Evolutionary conservation across 768 basidiomycete genomes (phyloP), one percentile per base, ranked within the genome.

Genomic region (Russula foetens): DNA sequence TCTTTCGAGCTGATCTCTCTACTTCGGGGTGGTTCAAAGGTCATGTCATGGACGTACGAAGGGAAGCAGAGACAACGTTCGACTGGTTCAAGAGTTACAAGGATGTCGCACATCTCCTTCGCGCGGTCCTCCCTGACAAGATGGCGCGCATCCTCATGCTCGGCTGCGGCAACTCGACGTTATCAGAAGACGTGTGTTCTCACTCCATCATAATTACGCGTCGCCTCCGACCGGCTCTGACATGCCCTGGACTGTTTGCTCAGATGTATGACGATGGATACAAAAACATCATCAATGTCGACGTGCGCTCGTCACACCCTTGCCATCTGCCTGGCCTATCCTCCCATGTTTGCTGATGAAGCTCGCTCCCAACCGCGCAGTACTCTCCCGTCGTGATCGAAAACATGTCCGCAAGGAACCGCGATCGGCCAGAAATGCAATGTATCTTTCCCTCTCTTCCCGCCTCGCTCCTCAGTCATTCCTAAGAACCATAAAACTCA

Each of bases 241-340:
- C 14, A 7, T n/a, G 8, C n/a, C n/a, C n/a, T n/a, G n/a, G 31
- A 33, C 31, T 4, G 9, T 7, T 19, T 33, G 9, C 19, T 26
- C 29, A 92, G 86, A 89, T 93, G 89, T 92, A 87, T 77, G 86
- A 91, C 62, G 89, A 90, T 65, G 90, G 90, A 2, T 94, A 91
- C 72, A 81, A 75, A 64, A 84, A 86, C 61, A 88, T 94, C 52
- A 80, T 85, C 63, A 93, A 92, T 69, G 75, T 83, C 17, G 92
- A 93, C 62, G 90, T 90, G 64, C 66, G 80, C n/a, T 35, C 44
- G 24, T 35, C n/a, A n/a, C n/a, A n/a, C n/a, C n/a, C n/a, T n/a
- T n/a, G n/a, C n/a, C n/a, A n/a, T n/a, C n/a, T n/a, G n/a, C n/a
- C n/a, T n/a, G n/a, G n/a, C n/a, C n/a, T n/a, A n/a, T n/a, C n/a